Base-by-base conservation (phyloP, 257 asterid genomes). In the Agastache rugosa region DNA sequence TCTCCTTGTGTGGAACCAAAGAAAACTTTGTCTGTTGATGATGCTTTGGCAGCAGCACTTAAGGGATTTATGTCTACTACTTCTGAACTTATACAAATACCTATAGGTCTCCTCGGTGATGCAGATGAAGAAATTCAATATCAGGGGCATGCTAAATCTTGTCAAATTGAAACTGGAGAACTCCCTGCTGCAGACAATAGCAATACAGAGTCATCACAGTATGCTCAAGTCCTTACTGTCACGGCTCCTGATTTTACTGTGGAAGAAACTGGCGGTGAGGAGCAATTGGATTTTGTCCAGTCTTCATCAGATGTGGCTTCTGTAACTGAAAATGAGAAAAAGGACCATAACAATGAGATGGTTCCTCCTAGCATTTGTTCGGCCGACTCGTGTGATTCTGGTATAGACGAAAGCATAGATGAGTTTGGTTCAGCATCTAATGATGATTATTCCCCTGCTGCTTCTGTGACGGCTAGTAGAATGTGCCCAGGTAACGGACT, bases 1-100 rank as follows among this genome's bases (percentile, higher is more conserved):
- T 78, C 86, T 78, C 80, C 88, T 78, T 48, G 34, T 61, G 65
- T 74, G 64, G 73, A 69, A 69, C 77, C 81, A 50, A 90, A 82
- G 82, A 80, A 82, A 69, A 29, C 82, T 67, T 59, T 84, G 73
- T 88, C 96, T 7, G 81, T 90, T 72, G 93, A 92, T 78, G 96
- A 87, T 78, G 93, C 96, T 75, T 82, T 92, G 80, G 96, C 97
- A 82, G 92, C 96, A 42, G 96, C 99, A 62, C 93, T 90, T 62
- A 64, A 91, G 72, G 89, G 91, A 61, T 85, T 95, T 77, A 50
- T 90, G 77, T 80, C 90, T 48, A 37, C 78, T 51, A 67, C 78
- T 67, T 74, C 82, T n/a, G 85, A 75, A 71, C 58, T 50, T 60
- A 56, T 29, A 65, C 76, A 69, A 63, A 77, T 67, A 23, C 34